phyloP scores from a whole-genome alignment of 2,329 filamentous ascomycete genomes.

The Cephalotrichum gorgonifer region DNA sequence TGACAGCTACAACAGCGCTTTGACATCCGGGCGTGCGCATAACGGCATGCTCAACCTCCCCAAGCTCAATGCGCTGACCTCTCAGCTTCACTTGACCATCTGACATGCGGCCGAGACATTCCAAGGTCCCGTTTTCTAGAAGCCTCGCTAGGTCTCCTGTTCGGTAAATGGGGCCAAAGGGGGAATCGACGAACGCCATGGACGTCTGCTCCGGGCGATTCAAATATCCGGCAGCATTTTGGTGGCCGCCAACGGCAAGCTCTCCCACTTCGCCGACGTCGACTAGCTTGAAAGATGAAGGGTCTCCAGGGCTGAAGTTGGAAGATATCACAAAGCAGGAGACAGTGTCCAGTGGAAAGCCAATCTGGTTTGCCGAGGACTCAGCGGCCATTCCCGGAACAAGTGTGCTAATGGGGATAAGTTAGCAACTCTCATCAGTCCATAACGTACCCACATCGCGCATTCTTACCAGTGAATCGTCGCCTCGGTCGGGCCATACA shows the following conservation, averaged over 20 bases:
- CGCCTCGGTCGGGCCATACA: conserved; percentile 92
- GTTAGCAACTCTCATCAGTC: not conserved
- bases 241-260: conserved; percentile 68
- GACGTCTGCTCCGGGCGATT: conserved; percentile 69
- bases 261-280: conserved; percentile 63
- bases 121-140: conserved; percentile 56
- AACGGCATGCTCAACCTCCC: conserved; percentile 64
- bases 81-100: conserved; percentile 79
- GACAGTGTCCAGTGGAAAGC: conserved; percentile 69
- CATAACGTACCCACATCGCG: not conserved
- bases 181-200: conserved; percentile 57
- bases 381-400: conserved; percentile 49
- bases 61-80: conserved; percentile 73
- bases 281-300: conserved; percentile 38
- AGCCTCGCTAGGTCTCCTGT: conserved; percentile 78
- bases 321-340: conserved; percentile 61
- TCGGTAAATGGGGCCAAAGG: conserved; percentile 64
- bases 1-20: conserved; percentile 55
- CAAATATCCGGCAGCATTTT: conserved; percentile 72
- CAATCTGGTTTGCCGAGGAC: conserved; percentile 59
- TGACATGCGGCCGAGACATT: conserved; percentile 71
- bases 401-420: conserved; percentile 47
- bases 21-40: conserved; percentile 52
- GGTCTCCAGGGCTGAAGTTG: conserved; percentile 14
- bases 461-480: conserved; percentile 64